Percentiles rank a stretch among this genome's conserved stretches.
Conservation (phyloP, 495 filamentous ascomycete genomes). For the Daldinia vernicosa region DNA sequence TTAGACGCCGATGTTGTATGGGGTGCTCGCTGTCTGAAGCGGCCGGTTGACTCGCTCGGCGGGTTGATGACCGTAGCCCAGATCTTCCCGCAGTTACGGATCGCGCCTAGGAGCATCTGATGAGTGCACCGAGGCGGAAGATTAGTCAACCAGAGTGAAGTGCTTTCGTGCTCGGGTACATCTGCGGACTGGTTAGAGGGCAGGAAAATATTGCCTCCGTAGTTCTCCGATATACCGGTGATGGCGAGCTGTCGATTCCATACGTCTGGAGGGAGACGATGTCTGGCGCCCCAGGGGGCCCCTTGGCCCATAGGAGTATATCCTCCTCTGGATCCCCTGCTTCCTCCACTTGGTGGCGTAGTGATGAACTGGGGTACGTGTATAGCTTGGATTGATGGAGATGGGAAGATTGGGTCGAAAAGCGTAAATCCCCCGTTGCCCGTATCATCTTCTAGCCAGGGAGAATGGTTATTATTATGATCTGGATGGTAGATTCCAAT, state of each 20-base stretch:
- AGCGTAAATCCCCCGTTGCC: not conserved
- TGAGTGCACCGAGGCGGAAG: slow-evolving; percentile 43
- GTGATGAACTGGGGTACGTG: not conserved
- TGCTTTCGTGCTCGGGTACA: slow-evolving; percentile 45
- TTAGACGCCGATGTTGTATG: slow-evolving; percentile 47
- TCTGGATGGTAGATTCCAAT: not conserved
- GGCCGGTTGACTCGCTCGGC: slow-evolving; percentile 21
- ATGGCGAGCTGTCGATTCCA: slow-evolving; percentile 1
- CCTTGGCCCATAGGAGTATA: slow-evolving; percentile 9
- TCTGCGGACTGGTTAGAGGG: slow-evolving; percentile 43
- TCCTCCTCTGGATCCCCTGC: not conserved
- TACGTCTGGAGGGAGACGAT: not conserved
- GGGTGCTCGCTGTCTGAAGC: not conserved
- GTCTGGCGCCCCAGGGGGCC: not conserved
- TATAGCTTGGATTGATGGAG: not conserved
- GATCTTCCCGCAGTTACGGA: slow-evolving; percentile 48
- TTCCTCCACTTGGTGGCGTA: not conserved
- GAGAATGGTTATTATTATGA: not conserved
- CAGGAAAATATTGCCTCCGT: slow-evolving; percentile 45
- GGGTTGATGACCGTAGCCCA: slow-evolving; percentile 51
- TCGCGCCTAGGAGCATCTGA: slow-evolving; percentile 40
- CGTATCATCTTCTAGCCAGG: not conserved
- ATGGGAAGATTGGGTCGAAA: not conserved
- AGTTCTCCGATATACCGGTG: slow-evolving; percentile 39
- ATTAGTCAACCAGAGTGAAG: slow-evolving; percentile 50